Conservation (phyloP, 2,329 filamentous ascomycete species). For the Aspergillus neoniger region DNA sequence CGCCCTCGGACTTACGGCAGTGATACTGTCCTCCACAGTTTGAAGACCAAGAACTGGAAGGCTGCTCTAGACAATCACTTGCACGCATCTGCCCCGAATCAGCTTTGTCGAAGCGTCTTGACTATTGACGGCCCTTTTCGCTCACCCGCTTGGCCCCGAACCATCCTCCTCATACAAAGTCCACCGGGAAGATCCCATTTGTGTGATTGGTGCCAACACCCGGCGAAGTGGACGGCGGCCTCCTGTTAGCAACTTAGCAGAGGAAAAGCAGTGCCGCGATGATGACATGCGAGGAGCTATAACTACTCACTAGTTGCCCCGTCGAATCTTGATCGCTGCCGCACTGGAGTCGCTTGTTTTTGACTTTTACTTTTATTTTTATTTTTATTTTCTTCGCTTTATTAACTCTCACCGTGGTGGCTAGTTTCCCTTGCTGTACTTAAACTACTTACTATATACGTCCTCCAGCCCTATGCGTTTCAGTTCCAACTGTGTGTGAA, state of each 20-base stretch:
- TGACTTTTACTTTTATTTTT: background rate
- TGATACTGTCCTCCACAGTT: background rate
- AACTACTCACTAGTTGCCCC: background rate
- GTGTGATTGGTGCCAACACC: constrained; percentile 7
- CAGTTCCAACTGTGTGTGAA: background rate
- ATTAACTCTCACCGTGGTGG: background rate
- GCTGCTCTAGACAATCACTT: background rate
- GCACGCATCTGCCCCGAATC: background rate
- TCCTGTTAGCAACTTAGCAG: background rate
- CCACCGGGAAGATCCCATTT: background rate
- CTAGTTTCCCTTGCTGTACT: background rate
- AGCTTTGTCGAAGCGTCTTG: background rate
- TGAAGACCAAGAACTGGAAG: background rate
- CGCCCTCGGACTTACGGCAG: background rate
- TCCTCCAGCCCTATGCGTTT: background rate
- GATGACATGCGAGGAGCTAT: background rate
- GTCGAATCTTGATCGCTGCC: background rate
- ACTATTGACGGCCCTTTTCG: background rate
- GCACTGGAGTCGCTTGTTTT: background rate
- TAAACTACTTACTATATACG: background rate
- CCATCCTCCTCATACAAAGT: background rate
- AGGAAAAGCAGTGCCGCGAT: background rate
- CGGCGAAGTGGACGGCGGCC: background rate
- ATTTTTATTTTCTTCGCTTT: background rate
- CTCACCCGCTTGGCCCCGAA: background rate